Conservation (phyloP, 441 rosid species). For the Pelargonium cotyledonis region DNA sequence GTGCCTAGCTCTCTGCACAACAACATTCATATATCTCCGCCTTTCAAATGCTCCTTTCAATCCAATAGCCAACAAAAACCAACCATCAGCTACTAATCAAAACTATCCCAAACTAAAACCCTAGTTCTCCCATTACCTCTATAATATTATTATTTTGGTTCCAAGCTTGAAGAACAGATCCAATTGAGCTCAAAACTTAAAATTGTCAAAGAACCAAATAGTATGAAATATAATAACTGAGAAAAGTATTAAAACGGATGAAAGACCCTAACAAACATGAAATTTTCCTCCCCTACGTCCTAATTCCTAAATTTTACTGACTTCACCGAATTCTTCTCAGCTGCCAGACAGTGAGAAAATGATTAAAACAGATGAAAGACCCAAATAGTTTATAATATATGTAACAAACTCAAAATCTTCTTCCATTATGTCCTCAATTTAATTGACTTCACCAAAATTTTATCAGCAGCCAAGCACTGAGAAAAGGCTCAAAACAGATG, state of each 20-base stretch:
- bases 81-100: neutral
- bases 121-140: neutral
- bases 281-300: too few species aligned
- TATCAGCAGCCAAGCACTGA: too few species aligned
- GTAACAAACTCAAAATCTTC: neutral
- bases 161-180: neutral
- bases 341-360: too few species aligned
- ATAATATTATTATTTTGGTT: neutral
- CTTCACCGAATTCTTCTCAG: too few species aligned
- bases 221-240: too few species aligned
- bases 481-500: too few species aligned
- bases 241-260: neutral
- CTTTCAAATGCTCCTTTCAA: conserved; percentile 2
- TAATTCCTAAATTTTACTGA: too few species aligned
- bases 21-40: neutral
- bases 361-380: too few species aligned
- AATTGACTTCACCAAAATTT: too few species aligned
- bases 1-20: conserved; percentile 1
- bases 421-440: too few species aligned
- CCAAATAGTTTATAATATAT: too few species aligned
- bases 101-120: neutral
- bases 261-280: too few species aligned
- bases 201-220: neutral
- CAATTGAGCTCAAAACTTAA: neutral
- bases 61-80: neutral